These are phyloP conservation scores for Wickerhamomyces bisporus DNA, from an alignment of 805 yeast species.

Conservation along the genomic window DNA sequence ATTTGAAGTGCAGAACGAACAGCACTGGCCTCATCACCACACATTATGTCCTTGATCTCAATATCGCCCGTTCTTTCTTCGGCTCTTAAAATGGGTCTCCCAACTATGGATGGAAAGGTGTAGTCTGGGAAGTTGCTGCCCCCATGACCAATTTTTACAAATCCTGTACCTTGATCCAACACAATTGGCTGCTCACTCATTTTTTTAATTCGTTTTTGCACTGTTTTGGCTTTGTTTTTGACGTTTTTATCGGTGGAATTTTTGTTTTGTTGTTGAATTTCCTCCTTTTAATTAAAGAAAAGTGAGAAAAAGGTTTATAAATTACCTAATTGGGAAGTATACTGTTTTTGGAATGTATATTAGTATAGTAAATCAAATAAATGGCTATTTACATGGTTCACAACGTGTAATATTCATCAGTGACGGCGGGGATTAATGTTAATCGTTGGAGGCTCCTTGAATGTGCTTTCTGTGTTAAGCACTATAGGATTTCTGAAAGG, in stretches of 20 bases:
- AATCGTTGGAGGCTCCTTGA: conserved; percentile 11
- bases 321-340: background rate
- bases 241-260: background rate
- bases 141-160: conserved; percentile 94
- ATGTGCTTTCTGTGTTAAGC: conserved; percentile 9
- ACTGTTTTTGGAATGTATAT: background rate
- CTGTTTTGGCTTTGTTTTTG: background rate
- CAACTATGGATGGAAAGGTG: conserved; percentile 96
- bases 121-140: conserved; percentile 96
- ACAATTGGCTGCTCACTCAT: conserved; percentile 40
- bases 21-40: conserved; percentile 91
- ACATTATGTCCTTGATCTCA: conserved; percentile 93
- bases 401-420: too few species aligned
- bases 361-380: too few species aligned
- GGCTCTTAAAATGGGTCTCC: conserved; percentile 94
- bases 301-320: too few species aligned
- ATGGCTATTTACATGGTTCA: too few species aligned
- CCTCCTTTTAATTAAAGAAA: too few species aligned
- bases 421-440: conserved; percentile 15
- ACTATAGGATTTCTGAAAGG: conserved; percentile 7
- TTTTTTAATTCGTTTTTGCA: background rate
- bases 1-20: conserved; percentile 87
- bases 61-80: conserved; percentile 79
- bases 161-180: conserved; percentile 98
- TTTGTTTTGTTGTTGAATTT: conserved; percentile 5